These are phyloP conservation scores for Acanthamoeba castellanii DNA, from an alignment of 208 protist species.

Conservation along the genomic window DNA sequence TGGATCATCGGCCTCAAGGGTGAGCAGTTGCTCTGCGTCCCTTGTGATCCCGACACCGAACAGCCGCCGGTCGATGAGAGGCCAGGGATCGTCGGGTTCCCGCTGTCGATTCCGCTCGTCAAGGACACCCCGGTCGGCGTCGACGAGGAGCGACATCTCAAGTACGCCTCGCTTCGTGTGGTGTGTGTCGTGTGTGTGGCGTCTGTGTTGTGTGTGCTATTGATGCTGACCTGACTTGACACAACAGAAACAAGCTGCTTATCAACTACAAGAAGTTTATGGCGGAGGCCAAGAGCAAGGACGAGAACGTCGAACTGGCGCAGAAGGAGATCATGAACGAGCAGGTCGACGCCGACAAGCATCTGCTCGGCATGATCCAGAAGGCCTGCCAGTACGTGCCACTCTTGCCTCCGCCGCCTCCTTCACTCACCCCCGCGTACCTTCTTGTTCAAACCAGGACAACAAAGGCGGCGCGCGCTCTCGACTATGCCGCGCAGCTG, in stretches of 20 bases:
- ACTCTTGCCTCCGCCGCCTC: not conserved
- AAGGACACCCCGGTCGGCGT: slow-evolving; percentile 18
- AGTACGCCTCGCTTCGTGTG: not conserved
- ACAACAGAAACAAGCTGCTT: not conserved
- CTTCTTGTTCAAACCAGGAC: not conserved
- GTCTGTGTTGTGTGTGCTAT: not conserved
- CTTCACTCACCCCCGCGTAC: not conserved
- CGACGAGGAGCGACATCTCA: slow-evolving; percentile 9
- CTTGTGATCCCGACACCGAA: slow-evolving; percentile 5
- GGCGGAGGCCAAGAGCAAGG: not conserved
- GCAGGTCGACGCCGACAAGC: slow-evolving; percentile 32
- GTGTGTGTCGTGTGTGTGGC: not conserved
- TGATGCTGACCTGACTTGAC: not conserved
- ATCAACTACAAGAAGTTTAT: slow-evolving; percentile 23
- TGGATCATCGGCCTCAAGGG: not conserved
- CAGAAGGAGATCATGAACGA: not conserved
- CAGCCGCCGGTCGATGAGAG: not conserved
- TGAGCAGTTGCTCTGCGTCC: not conserved
- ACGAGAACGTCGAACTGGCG: not conserved
- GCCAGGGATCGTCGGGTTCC: slow-evolving; percentile 7
- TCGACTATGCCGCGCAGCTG: slow-evolving; percentile 8
- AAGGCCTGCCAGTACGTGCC: slow-evolving; percentile 3
- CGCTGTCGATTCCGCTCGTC: slow-evolving; percentile 21
- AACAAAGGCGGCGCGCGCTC: not conserved
- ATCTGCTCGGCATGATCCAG: slow-evolving; percentile 3